These are phyloP conservation scores for Takashimella koratensis DNA, from an alignment of 1,284 basidiomycete genomes.

Conservation along the genomic window DNA sequence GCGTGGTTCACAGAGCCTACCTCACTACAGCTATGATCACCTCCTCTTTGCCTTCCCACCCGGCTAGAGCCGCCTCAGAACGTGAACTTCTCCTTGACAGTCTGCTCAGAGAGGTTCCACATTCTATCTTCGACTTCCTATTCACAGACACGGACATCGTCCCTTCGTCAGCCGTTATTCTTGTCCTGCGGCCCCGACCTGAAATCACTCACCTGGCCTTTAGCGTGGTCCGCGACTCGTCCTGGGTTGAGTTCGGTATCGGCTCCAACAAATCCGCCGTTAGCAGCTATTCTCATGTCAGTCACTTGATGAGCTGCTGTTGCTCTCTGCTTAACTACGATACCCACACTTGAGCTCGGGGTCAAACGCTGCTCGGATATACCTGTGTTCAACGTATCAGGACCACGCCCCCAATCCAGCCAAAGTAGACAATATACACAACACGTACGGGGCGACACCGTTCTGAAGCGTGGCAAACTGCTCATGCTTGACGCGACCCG, in stretches of 20 bases:
- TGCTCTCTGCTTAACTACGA: too few relatives aligned
- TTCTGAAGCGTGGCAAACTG: background rate
- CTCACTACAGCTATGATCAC: too few relatives aligned
- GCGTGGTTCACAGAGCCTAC: too few relatives aligned
- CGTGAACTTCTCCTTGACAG: conserved; percentile 11
- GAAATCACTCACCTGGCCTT: conserved; percentile 10
- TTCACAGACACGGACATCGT: background rate
- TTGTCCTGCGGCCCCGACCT: background rate
- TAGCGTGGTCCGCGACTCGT: conserved; percentile 6
- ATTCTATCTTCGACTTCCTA: conserved; percentile 11
- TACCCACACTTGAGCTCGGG: conserved; percentile 1
- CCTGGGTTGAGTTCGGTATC: background rate
- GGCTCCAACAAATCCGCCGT: conserved; percentile 2
- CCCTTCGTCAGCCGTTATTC: background rate
- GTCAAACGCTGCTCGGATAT: conserved; percentile 5
- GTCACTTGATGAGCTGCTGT: too few relatives aligned
- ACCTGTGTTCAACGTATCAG: background rate
- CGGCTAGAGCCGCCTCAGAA: too few relatives aligned
- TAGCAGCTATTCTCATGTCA: too few relatives aligned
- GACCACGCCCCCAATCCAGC: too few relatives aligned
- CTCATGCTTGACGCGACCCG: background rate
- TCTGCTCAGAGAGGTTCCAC: conserved; percentile 11
- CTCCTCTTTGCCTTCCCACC: too few relatives aligned
- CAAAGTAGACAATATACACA: too few relatives aligned
- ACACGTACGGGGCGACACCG: background rate